Evolutionary conservation across 2,329 filamentous ascomycete species (phyloP).

Genomic region (Xylaria digitata): DNA sequence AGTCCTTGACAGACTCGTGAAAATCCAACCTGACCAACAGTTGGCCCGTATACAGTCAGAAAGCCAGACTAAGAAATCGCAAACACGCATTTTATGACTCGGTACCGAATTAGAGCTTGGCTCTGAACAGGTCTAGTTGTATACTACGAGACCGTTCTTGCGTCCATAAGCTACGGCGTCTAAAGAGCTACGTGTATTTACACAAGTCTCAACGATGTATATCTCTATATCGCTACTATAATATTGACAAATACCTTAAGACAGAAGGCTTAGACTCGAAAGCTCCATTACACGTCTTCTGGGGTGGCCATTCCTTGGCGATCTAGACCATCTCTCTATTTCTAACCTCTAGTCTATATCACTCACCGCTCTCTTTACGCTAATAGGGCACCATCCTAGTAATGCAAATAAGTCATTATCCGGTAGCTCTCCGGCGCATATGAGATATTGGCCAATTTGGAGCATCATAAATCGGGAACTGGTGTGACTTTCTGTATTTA

Average conservation of each 20-base stretch:
- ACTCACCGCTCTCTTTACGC: not conserved
- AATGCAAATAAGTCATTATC: not conserved
- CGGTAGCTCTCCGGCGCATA: not conserved
- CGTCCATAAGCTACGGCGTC: not conserved
- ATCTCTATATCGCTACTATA: slow-evolving; percentile 2
- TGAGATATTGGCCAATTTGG: not conserved
- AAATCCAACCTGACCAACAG: slow-evolving; percentile 47
- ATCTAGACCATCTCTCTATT: not conserved
- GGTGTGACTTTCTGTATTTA: slow-evolving; percentile 53
- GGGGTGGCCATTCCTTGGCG: too few relatives aligned
- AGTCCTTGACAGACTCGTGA: slow-evolving; percentile 67
- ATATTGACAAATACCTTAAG: not conserved
- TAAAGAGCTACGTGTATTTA: slow-evolving; percentile 1
- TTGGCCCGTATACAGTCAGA: slow-evolving; percentile 29
- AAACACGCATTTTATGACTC: slow-evolving; percentile 3
- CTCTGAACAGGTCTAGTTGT: not conserved
- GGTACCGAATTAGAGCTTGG: too few relatives aligned
- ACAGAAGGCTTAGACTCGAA: not conserved
- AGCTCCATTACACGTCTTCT: not conserved
- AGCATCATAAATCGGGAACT: slow-evolving; percentile 48
- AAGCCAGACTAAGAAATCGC: slow-evolving; percentile 3
- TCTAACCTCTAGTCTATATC: slow-evolving; percentile 16
- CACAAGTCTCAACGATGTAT: not conserved
- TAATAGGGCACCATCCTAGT: not conserved
- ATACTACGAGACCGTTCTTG: not conserved